phyloP scores from a whole-genome alignment of 306 rosid species.

The Notholithocarpus densiflorus region DNA sequence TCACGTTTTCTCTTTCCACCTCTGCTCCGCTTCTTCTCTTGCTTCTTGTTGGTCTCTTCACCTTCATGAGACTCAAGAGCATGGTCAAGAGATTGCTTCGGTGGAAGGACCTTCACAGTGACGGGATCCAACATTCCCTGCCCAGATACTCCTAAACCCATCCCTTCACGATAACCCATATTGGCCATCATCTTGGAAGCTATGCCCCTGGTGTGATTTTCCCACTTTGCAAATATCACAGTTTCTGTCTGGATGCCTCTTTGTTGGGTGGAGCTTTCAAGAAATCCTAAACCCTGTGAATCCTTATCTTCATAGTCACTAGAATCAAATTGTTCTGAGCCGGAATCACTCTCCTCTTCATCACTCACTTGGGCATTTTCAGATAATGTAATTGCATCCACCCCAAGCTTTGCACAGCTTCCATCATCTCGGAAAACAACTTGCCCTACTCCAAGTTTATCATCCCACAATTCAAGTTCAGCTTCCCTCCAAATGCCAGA shows the following conservation, averaged over 20 bases:
- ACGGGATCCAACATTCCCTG: slow-evolving; percentile 86
- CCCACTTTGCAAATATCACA: slow-evolving; percentile 88
- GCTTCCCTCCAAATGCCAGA: slow-evolving; percentile 85
- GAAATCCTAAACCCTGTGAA: slow-evolving; percentile 74
- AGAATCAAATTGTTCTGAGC: slow-evolving; percentile 53
- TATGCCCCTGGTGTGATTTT: slow-evolving; percentile 90
- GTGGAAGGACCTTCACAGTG: slow-evolving; percentile 72
- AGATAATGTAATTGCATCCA: slow-evolving; percentile 58
- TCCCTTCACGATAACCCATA: slow-evolving; percentile 89
- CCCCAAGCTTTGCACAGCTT: slow-evolving; percentile 60
- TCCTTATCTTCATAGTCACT: slow-evolving; percentile 65
- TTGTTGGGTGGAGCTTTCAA: slow-evolving; percentile 60
- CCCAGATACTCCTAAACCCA: slow-evolving; percentile 85
- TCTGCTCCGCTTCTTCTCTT: slow-evolving; percentile 70
- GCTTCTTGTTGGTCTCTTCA: slow-evolving; percentile 36
- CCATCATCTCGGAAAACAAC: slow-evolving; percentile 88
- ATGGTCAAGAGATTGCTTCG: slow-evolving; percentile 84
- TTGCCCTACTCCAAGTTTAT: slow-evolving; percentile 52
- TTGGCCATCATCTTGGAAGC: slow-evolving; percentile 98
- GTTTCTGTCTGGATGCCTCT: slow-evolving; percentile 86
- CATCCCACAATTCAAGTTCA: slow-evolving; percentile 89
- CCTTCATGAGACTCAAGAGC: slow-evolving; percentile 58
- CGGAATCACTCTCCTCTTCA: slow-evolving; percentile 57
- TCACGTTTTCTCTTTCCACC: slow-evolving; percentile 94
- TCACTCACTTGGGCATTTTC: slow-evolving; percentile 58